phyloP scores from a whole-genome alignment of 106 monocot genomes.

The Dioscorea zingiberensis region DNA sequence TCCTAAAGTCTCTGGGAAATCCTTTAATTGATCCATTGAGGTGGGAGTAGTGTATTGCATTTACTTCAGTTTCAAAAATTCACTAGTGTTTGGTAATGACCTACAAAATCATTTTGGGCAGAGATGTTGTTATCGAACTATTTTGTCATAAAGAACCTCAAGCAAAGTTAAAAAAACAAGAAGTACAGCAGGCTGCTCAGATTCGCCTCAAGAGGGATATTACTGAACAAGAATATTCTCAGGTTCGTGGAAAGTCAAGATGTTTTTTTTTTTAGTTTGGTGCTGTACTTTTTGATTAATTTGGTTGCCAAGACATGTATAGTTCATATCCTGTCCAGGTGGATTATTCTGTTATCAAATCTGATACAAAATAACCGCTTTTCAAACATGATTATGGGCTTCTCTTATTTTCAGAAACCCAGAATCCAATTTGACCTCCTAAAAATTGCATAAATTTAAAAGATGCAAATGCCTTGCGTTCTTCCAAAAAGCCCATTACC shows the following conservation, averaged over 20 bases:
- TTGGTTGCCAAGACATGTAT: too few relatives aligned
- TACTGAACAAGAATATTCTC: conserved; percentile 46
- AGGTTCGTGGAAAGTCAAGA: conserved; percentile 27
- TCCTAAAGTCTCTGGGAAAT: conserved; percentile 34
- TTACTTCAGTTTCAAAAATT: background rate
- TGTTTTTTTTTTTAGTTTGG: too few relatives aligned
- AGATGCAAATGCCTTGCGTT: too few relatives aligned
- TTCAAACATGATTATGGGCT: too few relatives aligned
- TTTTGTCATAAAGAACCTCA: conserved; percentile 35
- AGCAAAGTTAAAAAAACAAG: conserved; percentile 48
- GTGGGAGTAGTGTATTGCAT: conserved; percentile 13
- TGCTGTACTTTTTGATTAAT: too few relatives aligned
- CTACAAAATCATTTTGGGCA: conserved; percentile 14
- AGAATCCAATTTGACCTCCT: too few relatives aligned
- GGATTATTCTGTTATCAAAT: too few relatives aligned
- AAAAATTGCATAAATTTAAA: too few relatives aligned
- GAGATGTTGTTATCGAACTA: conserved; percentile 55
- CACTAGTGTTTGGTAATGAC: background rate
- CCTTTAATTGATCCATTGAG: conserved; percentile 47
- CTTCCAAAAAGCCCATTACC: too few relatives aligned
- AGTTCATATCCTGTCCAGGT: too few relatives aligned
- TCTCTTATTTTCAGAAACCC: too few relatives aligned
- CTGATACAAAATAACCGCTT: too few relatives aligned
- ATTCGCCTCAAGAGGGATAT: conserved; percentile 37
- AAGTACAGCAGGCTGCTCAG: conserved; percentile 33